Conservation (phyloP, 805 yeast genomes). For the Ogataea pini region DNA sequence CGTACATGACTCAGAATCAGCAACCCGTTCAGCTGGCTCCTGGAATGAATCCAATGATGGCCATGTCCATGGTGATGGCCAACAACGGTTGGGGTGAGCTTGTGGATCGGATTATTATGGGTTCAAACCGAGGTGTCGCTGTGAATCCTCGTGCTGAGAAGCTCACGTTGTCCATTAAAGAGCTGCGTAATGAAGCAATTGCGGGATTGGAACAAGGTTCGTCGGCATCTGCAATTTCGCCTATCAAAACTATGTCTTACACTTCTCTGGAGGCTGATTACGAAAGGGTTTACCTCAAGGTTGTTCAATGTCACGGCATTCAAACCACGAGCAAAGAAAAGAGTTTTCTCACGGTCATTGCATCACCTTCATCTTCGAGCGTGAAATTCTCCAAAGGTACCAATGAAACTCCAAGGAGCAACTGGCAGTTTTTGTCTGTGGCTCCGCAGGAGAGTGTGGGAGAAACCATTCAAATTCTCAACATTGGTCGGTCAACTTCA, state of each 20-base stretch:
- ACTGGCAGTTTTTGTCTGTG: constrained; percentile 76
- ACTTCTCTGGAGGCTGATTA: constrained; percentile 61
- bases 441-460: constrained; percentile 70
- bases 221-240: constrained; percentile 53
- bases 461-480: constrained; percentile 66
- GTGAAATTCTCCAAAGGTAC: constrained; percentile 67
- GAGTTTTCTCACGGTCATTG: constrained; percentile 53
- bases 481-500: constrained; percentile 47
- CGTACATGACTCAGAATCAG: constrained; percentile 51
- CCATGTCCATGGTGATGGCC: constrained; percentile 35
- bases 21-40: constrained; percentile 27
- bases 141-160: constrained; percentile 79
- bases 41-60: constrained; percentile 39
- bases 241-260: constrained; percentile 63
- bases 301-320: constrained; percentile 46
- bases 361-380: constrained; percentile 50
- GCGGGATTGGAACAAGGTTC: constrained; percentile 20
- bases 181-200: constrained; percentile 51
- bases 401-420: constrained; percentile 49
- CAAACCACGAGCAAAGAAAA: constrained; percentile 27
- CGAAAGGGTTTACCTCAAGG: constrained; percentile 59
- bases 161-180: constrained; percentile 70
- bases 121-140: constrained; percentile 75
- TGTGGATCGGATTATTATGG: constrained; percentile 73
- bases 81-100: constrained; percentile 90